phyloP scores from a whole-genome alignment of 768 basidiomycete genomes.

The Suillus cothurnatus region DNA sequence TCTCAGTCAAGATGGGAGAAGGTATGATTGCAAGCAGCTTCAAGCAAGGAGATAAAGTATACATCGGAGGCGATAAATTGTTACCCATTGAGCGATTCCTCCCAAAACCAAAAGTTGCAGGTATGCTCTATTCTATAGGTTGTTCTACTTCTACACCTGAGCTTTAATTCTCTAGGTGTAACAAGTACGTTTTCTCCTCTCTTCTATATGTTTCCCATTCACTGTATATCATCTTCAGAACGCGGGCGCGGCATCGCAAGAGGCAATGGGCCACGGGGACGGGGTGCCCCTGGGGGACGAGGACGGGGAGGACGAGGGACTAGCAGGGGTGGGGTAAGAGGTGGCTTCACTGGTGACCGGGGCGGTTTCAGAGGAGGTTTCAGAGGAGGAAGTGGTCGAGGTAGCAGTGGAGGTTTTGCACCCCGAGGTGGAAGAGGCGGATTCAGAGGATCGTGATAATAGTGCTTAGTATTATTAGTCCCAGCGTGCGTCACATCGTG shows the following conservation, averaged over 20 bases:
- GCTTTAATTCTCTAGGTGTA: conserved; percentile 30
- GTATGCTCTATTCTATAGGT: conserved; percentile 45
- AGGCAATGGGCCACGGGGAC: conserved; percentile 27
- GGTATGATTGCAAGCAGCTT: conserved; percentile 96
- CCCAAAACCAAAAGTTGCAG: conserved; percentile 88
- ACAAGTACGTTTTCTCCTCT: conserved; percentile 13
- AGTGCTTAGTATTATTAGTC: not conserved
- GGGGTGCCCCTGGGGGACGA: conserved; percentile 30
- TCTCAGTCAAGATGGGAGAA: conserved; percentile 95
- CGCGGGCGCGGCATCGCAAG: conserved; percentile 43
- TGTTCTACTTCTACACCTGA: conserved; percentile 6
- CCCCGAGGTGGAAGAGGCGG: conserved; percentile 38
- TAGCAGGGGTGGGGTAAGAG: conserved; percentile 38
- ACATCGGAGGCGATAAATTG: conserved; percentile 96
- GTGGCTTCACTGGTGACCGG: conserved; percentile 38
- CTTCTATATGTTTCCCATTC: conserved; percentile 12
- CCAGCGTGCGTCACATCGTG: too few species aligned
- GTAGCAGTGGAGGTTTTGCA: conserved; percentile 32
- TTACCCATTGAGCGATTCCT: conserved; percentile 95
- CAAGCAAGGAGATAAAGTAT: conserved; percentile 97
- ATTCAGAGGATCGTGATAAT: conserved; percentile 51
- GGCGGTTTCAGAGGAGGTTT: conserved; percentile 51
- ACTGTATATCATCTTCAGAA: conserved; percentile 43
- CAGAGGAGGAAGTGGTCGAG: conserved; percentile 44
- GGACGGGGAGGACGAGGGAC: conserved; percentile 42